These are phyloP conservation scores for Stachybotrys chartarum DNA, from an alignment of 2,329 filamentous ascomycete species.

Conservation along the genomic window DNA sequence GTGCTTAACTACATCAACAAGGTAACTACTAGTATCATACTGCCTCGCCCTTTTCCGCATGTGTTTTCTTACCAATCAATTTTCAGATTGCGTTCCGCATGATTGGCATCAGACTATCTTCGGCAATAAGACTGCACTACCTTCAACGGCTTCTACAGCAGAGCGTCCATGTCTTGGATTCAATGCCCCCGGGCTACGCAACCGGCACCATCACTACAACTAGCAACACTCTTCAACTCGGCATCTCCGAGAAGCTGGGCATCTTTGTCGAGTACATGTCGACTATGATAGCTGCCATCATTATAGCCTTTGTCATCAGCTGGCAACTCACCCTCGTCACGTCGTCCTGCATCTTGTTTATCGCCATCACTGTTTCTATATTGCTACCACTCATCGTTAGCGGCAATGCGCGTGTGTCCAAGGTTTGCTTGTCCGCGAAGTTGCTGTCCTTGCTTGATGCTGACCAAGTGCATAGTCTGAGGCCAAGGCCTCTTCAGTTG, in stretches of 20 bases:
- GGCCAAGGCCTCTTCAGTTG: constrained; percentile 49
- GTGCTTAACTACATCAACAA: constrained; percentile 55
- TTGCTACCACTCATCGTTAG: constrained; percentile 51
- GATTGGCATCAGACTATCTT: constrained; percentile 55
- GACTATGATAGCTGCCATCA: constrained; percentile 43
- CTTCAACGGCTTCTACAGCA: constrained; percentile 57
- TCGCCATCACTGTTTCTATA: constrained; percentile 38
- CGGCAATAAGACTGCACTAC: constrained; percentile 56
- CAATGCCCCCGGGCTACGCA: constrained; percentile 53
- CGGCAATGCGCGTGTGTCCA: constrained; percentile 35
- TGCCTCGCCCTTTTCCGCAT: background rate
- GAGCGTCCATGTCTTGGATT: constrained; percentile 61
- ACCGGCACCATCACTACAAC: constrained; percentile 57
- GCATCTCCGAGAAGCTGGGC: constrained; percentile 57
- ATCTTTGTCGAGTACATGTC: constrained; percentile 48
- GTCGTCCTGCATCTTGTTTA: constrained; percentile 48
- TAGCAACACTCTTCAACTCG: constrained; percentile 56
- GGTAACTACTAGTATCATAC: constrained; percentile 17
- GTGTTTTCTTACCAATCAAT: constrained; percentile 3
- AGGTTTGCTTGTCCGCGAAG: constrained; percentile 14
- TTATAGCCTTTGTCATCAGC: constrained; percentile 49
- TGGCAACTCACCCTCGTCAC: constrained; percentile 56
- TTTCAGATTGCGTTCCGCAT: constrained; percentile 50
- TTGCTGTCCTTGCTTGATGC: background rate
- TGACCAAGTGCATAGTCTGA: constrained; percentile 30